phyloP scores from a whole-genome alignment of 768 basidiomycete species.

The Tulasnella sp. region DNA sequence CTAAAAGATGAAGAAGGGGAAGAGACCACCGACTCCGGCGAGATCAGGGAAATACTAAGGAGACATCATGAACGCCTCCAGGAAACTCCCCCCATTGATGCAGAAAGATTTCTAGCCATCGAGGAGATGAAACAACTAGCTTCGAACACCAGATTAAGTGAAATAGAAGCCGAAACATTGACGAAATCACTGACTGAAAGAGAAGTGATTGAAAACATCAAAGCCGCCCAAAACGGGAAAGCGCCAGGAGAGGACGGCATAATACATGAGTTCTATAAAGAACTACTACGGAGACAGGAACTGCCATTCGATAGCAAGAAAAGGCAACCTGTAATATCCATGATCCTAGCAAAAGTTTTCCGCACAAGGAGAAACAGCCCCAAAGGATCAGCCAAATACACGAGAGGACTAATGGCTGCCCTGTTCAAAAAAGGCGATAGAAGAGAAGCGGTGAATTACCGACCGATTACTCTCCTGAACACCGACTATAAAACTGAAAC shows the following conservation, averaged over 20 bases:
- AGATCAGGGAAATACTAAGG: not conserved
- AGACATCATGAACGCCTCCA: slow-evolving; percentile 10
- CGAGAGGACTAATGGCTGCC: slow-evolving; percentile 3
- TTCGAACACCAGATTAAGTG: not conserved
- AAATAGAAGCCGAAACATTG: not conserved
- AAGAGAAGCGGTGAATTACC: slow-evolving; percentile 1
- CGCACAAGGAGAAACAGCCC: not conserved
- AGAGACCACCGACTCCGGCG: not conserved
- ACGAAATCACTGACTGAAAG: not conserved
- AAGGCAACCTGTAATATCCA: not conserved
- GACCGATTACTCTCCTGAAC: slow-evolving; percentile 23
- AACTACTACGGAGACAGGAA: not conserved
- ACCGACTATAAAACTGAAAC: slow-evolving; percentile 26
- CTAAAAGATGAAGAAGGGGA: not conserved
- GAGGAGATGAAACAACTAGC: not conserved
- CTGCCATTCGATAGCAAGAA: not conserved
- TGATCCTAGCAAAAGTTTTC: slow-evolving; percentile 4
- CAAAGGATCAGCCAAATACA: not conserved
- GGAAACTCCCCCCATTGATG: not conserved
- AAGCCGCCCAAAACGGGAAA: slow-evolving; percentile 19
- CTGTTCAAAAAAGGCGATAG: slow-evolving; percentile 28
- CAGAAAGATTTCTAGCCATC: not conserved
- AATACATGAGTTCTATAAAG: slow-evolving; percentile 4
- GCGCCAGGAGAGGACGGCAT: slow-evolving; percentile 23
- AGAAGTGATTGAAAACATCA: not conserved